Evolutionary conservation across 2,329 filamentous ascomycete genomes (phyloP), one percentile per base, ranked within the genome.

Genomic region (Herpotrichia juniperi): DNA sequence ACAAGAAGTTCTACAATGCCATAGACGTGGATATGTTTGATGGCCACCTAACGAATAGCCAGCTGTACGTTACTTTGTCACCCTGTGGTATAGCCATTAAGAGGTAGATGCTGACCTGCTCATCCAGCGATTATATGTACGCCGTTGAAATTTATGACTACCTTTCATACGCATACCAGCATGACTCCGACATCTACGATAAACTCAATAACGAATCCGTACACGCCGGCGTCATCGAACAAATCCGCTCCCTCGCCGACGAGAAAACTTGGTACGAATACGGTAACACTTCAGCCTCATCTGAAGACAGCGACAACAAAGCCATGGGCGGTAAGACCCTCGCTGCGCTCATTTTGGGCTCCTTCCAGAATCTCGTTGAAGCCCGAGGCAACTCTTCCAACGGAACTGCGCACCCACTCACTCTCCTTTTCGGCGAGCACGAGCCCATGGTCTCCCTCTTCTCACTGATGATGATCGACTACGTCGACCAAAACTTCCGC

Each of bases 101-200:
- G 7, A 37, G 16, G 34, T 5, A 42, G 26, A 12, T 3, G 17
- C 43, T 46, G 25, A 46, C 30, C 14, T 10, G n/a, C 16, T n/a
- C 3, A 22, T 28, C 24, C 11, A 81, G 78, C 45, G 76, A 76
- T 48, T 85, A 83, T 62, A 66, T 64, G 9, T 81, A 84, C 50
- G 83, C 83, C 2, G 77, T 79, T 54, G 62, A 74, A 11, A 81
- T 87, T 53, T 82, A 78, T 48, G 82, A 87, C 53, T 85, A 81
- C 58, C 67, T 86, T 39, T 76, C 78, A 26, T 86, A 86, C 64
- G 74, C 78, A 32, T 76, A 76, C 45, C 61, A 73, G 16, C 83
- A 87, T 68, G 83, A 86, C 58, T 60, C 62, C 9, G 78, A 73
- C 5, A 68, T 78, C 19, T 63, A 70, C 42, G 52, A 62, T 2